Conservation (phyloP, 805 yeast genomes). For the Blastobotrys mokoenaii region DNA sequence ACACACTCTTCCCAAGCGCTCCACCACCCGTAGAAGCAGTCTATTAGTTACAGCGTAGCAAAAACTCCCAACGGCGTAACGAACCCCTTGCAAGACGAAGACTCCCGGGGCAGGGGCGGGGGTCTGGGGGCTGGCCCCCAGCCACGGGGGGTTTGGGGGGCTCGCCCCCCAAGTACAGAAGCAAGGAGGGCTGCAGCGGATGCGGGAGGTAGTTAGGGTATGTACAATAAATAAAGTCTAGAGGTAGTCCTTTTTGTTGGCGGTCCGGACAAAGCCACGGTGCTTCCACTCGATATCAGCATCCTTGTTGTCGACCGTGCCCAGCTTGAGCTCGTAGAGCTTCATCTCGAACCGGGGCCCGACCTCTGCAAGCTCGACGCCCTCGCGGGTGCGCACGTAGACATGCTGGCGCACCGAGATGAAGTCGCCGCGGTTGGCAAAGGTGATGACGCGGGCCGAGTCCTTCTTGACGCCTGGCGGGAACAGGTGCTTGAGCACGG, state of each 20-base stretch:
- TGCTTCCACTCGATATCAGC: slow-evolving; percentile 98
- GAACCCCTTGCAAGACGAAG: too few species aligned
- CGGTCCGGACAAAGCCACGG: slow-evolving; percentile 89
- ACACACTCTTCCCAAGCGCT: too few species aligned
- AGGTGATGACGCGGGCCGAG: slow-evolving; percentile 84
- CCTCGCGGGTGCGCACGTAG: slow-evolving; percentile 79
- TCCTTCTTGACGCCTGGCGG: slow-evolving; percentile 96
- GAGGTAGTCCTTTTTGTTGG: slow-evolving; percentile 86
- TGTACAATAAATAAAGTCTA: slow-evolving; percentile 16
- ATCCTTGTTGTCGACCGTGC: slow-evolving; percentile 89
- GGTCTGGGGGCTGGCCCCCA: too few species aligned
- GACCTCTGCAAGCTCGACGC: slow-evolving; percentile 86
- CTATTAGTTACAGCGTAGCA: too few species aligned
- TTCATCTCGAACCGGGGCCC: slow-evolving; percentile 99
- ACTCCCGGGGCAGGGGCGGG: too few species aligned
- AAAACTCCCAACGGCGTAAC: too few species aligned
- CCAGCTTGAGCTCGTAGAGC: slow-evolving; percentile 76
- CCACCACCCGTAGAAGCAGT: too few species aligned
- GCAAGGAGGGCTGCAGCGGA: too few species aligned
- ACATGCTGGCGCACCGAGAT: slow-evolving; percentile 94
- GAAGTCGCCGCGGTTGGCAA: slow-evolving; percentile 83
- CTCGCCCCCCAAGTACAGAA: too few species aligned
- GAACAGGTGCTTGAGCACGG: slow-evolving; percentile 77
- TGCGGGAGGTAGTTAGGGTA: too few species aligned
- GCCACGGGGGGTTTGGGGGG: too few species aligned